A percentile compares a stretch with the other conserved stretches of the same genome.
Conservation (phyloP, 2,329 filamentous ascomycete genomes). For the Coniochaeta sp. region DNA sequence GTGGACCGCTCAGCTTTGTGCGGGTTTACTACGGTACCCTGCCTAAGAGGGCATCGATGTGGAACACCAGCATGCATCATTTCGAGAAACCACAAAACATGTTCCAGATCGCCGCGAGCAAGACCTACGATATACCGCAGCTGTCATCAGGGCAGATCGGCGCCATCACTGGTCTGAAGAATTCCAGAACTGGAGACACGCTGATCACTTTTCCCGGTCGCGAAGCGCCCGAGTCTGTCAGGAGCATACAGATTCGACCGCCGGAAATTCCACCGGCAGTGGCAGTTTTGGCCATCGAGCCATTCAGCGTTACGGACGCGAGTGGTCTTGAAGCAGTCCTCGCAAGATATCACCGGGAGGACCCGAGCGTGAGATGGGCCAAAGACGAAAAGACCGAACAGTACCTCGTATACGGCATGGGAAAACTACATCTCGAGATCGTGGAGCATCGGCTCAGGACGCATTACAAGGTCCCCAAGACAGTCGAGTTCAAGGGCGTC, state of each 20-base stretch:
- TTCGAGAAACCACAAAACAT: constrained; percentile 75
- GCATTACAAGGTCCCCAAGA: constrained; percentile 71
- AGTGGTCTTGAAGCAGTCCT: constrained; percentile 73
- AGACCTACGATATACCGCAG: constrained; percentile 75
- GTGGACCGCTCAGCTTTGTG: constrained; percentile 85
- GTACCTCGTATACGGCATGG: constrained; percentile 92
- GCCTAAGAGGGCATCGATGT: constrained; percentile 65
- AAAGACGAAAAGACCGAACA: constrained; percentile 87
- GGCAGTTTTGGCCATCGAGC: constrained; percentile 92
- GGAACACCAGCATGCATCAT: constrained; percentile 78
- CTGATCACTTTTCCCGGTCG: constrained; percentile 63
- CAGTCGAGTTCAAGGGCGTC: constrained; percentile 75
- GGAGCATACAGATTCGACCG: constrained; percentile 74
- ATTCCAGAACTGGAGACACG: constrained; percentile 90
- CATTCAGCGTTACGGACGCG: constrained; percentile 53
- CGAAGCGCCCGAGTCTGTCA: constrained; percentile 60
- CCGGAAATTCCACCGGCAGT: constrained; percentile 89
- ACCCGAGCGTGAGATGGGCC: constrained; percentile 81
- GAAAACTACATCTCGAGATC: constrained; percentile 90
- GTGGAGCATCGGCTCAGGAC: constrained; percentile 81
- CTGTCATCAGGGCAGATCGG: constrained; percentile 88
- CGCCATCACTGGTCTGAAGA: constrained; percentile 82
- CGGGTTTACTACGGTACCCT: constrained; percentile 84
- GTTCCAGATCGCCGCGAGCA: constrained; percentile 82
- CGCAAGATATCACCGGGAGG: constrained; percentile 75